Percentiles rank a stretch among this genome's conserved stretches.
Evolutionary conservation across 352 stramenopile genomes (phyloP).

Genomic region (Pseudoperonospora humuli): DNA sequence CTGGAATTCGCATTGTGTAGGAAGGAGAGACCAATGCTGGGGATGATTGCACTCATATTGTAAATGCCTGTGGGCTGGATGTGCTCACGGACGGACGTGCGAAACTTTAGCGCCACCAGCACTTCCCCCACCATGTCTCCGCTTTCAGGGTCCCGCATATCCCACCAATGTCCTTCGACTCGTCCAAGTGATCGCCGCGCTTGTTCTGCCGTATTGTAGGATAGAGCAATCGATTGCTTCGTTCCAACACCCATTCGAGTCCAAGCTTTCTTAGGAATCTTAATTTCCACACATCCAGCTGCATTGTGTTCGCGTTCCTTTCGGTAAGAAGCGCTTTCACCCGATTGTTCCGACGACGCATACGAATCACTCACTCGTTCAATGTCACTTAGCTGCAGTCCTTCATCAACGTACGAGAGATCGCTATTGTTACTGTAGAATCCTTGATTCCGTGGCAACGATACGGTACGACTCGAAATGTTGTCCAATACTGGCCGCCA

Average conservation of each 20-base stretch:
- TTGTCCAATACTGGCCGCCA: conserved; percentile 18
- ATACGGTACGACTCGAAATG: conserved; percentile 23
- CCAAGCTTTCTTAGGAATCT: conserved; percentile 80
- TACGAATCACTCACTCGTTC: conserved; percentile 66
- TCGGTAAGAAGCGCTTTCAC: conserved; percentile 26
- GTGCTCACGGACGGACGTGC: conserved; percentile 48
- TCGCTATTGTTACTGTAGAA: conserved; percentile 50
- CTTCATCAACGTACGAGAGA: conserved; percentile 30
- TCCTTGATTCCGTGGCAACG: conserved; percentile 25
- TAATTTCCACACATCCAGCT: conserved; percentile 66
- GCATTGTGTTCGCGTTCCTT: conserved; percentile 25
- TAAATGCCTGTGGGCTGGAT: conserved; percentile 51
- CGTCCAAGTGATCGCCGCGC: conserved; percentile 58
- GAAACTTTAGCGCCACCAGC: conserved; percentile 78
- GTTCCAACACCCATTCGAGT: conserved; percentile 53
- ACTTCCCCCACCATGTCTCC: conserved; percentile 74
- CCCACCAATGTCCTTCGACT: conserved; percentile 80
- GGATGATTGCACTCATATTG: conserved; percentile 71
- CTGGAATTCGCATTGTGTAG: conserved; percentile 77
- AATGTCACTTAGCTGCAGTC: conserved; percentile 48
- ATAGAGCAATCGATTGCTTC: conserved; percentile 66
- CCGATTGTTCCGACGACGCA: conserved; percentile 49
- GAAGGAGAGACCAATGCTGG: conserved; percentile 77
- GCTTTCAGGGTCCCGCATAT: conserved; percentile 65
- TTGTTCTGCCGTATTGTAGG: conserved; percentile 70